phyloP scores from a whole-genome alignment of 1,284 basidiomycete species.

The Ganoderma sinense region DNA sequence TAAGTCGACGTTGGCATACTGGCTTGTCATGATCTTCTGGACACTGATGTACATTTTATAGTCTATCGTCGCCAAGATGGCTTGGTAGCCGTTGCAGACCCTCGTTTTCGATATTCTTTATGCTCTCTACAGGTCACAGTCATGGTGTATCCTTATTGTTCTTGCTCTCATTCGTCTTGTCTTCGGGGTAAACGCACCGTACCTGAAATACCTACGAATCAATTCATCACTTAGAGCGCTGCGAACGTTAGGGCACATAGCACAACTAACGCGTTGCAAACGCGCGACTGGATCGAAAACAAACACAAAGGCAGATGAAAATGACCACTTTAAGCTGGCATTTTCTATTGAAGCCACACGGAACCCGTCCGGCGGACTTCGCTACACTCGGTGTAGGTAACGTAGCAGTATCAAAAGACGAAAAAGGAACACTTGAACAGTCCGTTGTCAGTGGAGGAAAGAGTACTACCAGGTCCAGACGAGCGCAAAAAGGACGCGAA shows the following conservation, averaged over 20 bases:
- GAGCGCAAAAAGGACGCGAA: not conserved
- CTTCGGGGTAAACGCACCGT: not conserved
- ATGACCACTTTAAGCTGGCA: not conserved
- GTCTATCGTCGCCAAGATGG: slow-evolving; percentile 17
- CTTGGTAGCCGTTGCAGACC: not conserved
- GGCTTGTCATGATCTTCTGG: not conserved
- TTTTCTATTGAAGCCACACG: not conserved
- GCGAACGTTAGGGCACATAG: not conserved
- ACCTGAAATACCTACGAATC: not conserved
- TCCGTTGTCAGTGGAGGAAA: not conserved
- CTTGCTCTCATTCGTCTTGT: not conserved
- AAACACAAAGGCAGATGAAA: no score
- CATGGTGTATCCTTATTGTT: not conserved
- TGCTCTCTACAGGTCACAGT: not conserved
- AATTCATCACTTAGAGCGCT: not conserved
- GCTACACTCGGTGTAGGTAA: slow-evolving; percentile 4
- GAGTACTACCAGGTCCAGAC: not conserved
- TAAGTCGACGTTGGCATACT: slow-evolving; percentile 20
- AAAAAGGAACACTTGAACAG: not conserved
- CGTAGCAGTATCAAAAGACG: not conserved
- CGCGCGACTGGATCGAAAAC: not conserved
- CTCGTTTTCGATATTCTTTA: not conserved
- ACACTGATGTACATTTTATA: not conserved
- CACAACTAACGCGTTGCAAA: not conserved
- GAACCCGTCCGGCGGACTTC: slow-evolving; percentile 3